Conservation (phyloP, 306 rosid genomes). For the Rubus idaeus region DNA sequence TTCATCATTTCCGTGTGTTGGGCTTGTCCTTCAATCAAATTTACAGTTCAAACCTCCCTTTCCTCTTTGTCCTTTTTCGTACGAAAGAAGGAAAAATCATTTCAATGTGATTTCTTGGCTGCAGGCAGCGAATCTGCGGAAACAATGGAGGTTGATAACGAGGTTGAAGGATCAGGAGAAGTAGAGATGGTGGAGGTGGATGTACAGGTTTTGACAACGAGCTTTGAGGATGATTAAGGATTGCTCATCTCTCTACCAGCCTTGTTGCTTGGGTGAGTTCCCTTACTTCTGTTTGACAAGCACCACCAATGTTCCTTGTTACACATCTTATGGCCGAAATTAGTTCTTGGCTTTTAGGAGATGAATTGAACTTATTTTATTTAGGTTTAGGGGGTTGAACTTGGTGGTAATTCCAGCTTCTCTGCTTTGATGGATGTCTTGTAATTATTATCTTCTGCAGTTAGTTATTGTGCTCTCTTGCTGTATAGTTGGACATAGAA, state of each 20-base stretch:
- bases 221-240: conserved; percentile 58
- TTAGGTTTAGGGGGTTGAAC: background rate
- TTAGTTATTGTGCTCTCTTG: conserved; percentile 1
- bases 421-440: conserved; percentile 5
- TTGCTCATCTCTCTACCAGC: conserved; percentile 30
- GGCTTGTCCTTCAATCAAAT: background rate
- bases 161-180: conserved; percentile 38
- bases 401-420: background rate
- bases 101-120: background rate
- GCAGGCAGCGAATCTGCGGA: conserved; percentile 25
- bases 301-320: background rate
- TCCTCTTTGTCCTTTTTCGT: background rate
- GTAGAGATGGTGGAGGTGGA: conserved; percentile 47
- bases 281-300: conserved; percentile 10
- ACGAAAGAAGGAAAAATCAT: background rate
- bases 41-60: background rate
- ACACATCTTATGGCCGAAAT: background rate
- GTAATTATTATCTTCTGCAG: background rate
- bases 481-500: conserved; percentile 1
- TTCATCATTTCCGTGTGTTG: background rate
- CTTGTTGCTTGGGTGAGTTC: conserved; percentile 53
- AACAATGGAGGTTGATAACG: conserved; percentile 32
- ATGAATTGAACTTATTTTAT: background rate
- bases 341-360: background rate
- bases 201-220: conserved; percentile 40